Evolutionary conservation across 345 rosid genomes (phyloP).

Genomic region (Leavenworthia alabamica): DNA sequence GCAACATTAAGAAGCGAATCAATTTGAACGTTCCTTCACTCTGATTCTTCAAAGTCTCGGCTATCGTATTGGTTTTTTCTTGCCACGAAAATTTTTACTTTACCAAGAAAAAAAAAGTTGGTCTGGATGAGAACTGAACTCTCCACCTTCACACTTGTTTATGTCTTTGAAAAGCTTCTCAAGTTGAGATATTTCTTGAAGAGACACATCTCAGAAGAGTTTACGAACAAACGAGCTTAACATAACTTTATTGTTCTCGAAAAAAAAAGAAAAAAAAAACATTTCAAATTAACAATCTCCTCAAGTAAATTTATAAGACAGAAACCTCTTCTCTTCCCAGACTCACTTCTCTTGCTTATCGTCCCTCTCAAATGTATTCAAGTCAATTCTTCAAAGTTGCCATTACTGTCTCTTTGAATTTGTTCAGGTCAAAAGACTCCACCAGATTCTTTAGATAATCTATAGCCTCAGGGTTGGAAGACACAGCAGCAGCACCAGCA

Average conservation of each 20-base stretch:
- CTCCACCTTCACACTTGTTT: not conserved
- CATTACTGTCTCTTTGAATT: constrained; percentile 6
- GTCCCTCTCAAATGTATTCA: not conserved
- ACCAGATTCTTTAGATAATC: constrained; percentile 6
- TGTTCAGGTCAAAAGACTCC: constrained; percentile 20
- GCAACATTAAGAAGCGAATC: constrained; percentile 22
- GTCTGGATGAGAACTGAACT: not conserved
- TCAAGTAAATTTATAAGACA: constrained; percentile 1
- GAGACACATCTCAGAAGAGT: not conserved
- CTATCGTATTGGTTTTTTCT: no score
- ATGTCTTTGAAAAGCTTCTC: not conserved
- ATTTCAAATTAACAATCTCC: constrained; percentile 1
- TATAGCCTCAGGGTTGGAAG: constrained; percentile 9
- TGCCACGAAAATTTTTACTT: not conserved
- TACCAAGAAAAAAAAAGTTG: not conserved
- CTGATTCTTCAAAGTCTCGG: no score
- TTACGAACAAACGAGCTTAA: not conserved
- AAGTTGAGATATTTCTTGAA: not conserved
- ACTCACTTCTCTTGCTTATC: constrained; percentile 22
- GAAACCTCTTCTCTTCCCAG: constrained; percentile 14
- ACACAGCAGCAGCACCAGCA: constrained; percentile 31
- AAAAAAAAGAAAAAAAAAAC: not conserved
- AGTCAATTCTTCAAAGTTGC: constrained; percentile 8
- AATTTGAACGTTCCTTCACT: not conserved
- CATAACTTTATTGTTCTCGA: constrained; percentile 3